Conservation (phyloP, 768 basidiomycete species). For the Phylloporus rhodoxanthus region DNA sequence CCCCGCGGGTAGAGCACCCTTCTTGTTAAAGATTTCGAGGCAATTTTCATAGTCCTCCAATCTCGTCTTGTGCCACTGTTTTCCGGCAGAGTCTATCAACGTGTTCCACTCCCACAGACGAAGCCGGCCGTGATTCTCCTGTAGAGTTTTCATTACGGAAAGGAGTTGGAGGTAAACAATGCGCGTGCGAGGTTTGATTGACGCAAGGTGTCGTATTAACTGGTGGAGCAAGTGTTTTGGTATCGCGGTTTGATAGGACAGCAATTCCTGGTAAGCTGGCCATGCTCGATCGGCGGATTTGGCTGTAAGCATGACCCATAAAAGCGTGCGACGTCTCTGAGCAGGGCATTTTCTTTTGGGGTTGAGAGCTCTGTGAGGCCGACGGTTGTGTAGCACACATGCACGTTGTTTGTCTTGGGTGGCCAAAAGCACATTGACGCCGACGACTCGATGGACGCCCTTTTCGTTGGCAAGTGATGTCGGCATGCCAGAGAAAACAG, state of each 20-base stretch:
- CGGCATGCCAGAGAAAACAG: not conserved
- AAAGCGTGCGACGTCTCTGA: slow-evolving; percentile 19
- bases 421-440: slow-evolving; percentile 2
- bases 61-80: slow-evolving; percentile 55
- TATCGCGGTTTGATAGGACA: slow-evolving; percentile 21
- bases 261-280: slow-evolving; percentile 38
- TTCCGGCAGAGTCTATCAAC: slow-evolving; percentile 61
- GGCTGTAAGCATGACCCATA: slow-evolving; percentile 32
- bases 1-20: slow-evolving; percentile 35
- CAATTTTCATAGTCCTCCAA: slow-evolving; percentile 55
- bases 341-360: slow-evolving; percentile 16
- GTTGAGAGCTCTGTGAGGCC: not conserved
- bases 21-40: slow-evolving; percentile 56
- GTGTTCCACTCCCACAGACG: slow-evolving; percentile 72
- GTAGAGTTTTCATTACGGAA: slow-evolving; percentile 58
- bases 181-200: slow-evolving; percentile 51
- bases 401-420: slow-evolving; percentile 5
- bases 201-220: slow-evolving; percentile 54
- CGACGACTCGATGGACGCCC: slow-evolving; percentile 4
- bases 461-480: not conserved
- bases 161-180: slow-evolving; percentile 57
- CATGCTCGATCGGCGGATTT: slow-evolving; percentile 34
- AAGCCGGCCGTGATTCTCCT: slow-evolving; percentile 47
- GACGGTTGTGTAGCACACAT: not conserved
- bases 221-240: slow-evolving; percentile 49